Conservation (phyloP, 163 green algal species). For the Picocystis sp. region DNA sequence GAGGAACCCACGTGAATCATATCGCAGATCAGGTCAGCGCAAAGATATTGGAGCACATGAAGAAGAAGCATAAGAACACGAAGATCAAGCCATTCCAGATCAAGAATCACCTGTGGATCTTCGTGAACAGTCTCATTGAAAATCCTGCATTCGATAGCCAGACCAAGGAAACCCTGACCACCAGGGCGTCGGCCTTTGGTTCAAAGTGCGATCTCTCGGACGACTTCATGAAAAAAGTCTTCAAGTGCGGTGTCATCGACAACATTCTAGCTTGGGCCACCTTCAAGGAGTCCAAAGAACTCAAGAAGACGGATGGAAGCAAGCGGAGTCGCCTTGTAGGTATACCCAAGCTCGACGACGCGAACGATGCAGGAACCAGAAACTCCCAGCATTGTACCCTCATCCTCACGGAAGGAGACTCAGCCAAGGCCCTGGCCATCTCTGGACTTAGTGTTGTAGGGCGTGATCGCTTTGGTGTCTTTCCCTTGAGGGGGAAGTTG, state of each 20-base stretch:
- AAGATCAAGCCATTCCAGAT: slow-evolving; percentile 92
- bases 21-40: slow-evolving; percentile 69
- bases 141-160: slow-evolving; percentile 98
- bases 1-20: slow-evolving; percentile 90
- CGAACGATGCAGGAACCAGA: slow-evolving; percentile 81
- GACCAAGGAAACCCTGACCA: slow-evolving; percentile 96
- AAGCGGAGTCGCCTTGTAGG: slow-evolving; percentile 74
- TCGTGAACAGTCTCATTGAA: slow-evolving; percentile 90
- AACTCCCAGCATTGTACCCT: slow-evolving; percentile 87
- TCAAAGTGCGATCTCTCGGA: slow-evolving; percentile 77
- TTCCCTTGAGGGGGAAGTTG: slow-evolving; percentile 94
- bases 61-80: slow-evolving; percentile 84
- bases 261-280: slow-evolving; percentile 69
- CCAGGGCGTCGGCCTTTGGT: slow-evolving; percentile 71
- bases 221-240: slow-evolving; percentile 74
- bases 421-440: slow-evolving; percentile 79
- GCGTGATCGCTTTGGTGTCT: slow-evolving; percentile 89
- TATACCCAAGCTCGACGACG: slow-evolving; percentile 93
- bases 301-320: slow-evolving; percentile 95
- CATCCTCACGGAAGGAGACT: slow-evolving; percentile 99
- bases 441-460: slow-evolving; percentile 84
- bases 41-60: slow-evolving; percentile 64
- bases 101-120: slow-evolving; percentile 96
- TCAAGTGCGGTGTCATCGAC: slow-evolving; percentile 66
- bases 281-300: slow-evolving; percentile 84